phyloP scores from a whole-genome alignment of 2,329 filamentous ascomycete species.

The Aspergillus ustus region DNA sequence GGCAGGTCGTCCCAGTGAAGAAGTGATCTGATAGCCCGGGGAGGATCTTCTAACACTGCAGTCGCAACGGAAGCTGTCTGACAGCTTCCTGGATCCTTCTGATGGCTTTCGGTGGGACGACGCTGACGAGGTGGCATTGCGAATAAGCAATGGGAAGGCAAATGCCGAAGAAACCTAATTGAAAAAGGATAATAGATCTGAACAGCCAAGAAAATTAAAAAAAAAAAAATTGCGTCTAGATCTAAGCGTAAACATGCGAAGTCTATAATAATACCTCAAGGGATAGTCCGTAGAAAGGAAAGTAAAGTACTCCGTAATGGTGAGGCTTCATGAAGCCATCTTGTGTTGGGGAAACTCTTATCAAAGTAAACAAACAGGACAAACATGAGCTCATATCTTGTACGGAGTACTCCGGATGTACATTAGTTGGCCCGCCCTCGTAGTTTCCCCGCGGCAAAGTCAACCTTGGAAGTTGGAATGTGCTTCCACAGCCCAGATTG shows the following conservation, averaged over 20 bases:
- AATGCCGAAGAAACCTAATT: not conserved
- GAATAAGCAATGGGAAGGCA: slow-evolving; percentile 25
- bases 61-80: slow-evolving; percentile 31
- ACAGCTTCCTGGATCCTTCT: slow-evolving; percentile 27
- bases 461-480: not conserved
- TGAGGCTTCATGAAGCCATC: not conserved
- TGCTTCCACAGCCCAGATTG: not conserved
- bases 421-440: slow-evolving; percentile 4
- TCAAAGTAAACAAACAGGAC: slow-evolving; percentile 29
- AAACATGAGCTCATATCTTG: slow-evolving; percentile 25
- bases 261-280: not conserved
- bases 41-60: slow-evolving; percentile 34
- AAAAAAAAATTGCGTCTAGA: not conserved
- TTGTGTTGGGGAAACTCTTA: slow-evolving; percentile 12
- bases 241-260: not conserved
- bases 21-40: slow-evolving; percentile 37
- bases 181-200: not conserved
- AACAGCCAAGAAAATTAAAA: not conserved
- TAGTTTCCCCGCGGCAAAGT: slow-evolving; percentile 17
- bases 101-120: slow-evolving; percentile 29
- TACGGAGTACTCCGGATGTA: too few species aligned
- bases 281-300: not conserved
- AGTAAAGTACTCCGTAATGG: not conserved
- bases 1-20: slow-evolving; percentile 59
- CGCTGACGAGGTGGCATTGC: slow-evolving; percentile 39